Evolutionary conservation across 2,329 filamentous ascomycete genomes (phyloP).

Genomic region (Helotiales sp.): DNA sequence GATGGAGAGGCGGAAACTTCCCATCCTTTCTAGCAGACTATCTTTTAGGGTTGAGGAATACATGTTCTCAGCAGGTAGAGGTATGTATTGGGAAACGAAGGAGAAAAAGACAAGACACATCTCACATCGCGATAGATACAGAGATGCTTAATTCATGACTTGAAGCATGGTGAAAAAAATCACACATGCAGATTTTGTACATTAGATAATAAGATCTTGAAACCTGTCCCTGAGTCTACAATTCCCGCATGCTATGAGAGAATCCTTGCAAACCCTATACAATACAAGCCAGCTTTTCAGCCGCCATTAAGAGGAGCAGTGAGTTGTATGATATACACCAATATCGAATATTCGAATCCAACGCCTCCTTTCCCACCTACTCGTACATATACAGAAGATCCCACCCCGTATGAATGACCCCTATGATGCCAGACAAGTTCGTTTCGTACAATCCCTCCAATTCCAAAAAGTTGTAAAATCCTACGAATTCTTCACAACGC

Average conservation of each 20-base stretch:
- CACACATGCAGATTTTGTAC: slow-evolving; percentile 19
- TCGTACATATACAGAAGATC: slow-evolving; percentile 36
- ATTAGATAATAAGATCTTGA: slow-evolving; percentile 19
- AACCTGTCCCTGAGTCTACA: not conserved
- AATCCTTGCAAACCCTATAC: slow-evolving; percentile 20
- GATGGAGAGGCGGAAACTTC: not conserved
- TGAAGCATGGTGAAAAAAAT: not conserved
- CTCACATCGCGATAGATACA: not conserved
- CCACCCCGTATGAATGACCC: slow-evolving; percentile 7
- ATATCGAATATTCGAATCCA: slow-evolving; percentile 23
- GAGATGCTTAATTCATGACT: not conserved
- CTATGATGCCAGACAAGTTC: slow-evolving; percentile 12
- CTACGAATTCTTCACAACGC: slow-evolving; percentile 81
- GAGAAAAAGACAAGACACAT: not conserved
- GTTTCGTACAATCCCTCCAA: slow-evolving; percentile 5
- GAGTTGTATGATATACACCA: slow-evolving; percentile 28
- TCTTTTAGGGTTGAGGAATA: not conserved
- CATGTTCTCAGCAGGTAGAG: not conserved
- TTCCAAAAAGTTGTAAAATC: not conserved
- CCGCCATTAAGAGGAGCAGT: slow-evolving; percentile 40
- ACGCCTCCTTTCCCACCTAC: slow-evolving; percentile 33
- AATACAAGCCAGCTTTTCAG: slow-evolving; percentile 28
- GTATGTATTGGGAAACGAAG: not conserved
- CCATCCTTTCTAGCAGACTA: not conserved
- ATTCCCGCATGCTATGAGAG: not conserved